Evolutionary conservation across 2,329 filamentous ascomycete species (phyloP).

Genomic region (Claviceps quebecensis): DNA sequence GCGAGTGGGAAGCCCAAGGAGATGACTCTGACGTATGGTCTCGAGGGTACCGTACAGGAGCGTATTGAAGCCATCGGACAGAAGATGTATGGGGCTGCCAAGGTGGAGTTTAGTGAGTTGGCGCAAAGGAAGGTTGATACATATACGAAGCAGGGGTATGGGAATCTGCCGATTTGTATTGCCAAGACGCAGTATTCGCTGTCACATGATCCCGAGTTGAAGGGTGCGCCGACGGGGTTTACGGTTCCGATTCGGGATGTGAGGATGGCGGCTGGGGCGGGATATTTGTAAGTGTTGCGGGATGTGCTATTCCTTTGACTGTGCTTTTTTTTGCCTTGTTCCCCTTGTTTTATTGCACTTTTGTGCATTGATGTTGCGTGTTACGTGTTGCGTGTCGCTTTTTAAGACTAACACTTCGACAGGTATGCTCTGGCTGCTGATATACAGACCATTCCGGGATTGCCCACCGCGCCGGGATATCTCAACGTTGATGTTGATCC

Average conservation of each 20-base stretch:
- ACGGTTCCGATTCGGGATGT: conserved; percentile 91
- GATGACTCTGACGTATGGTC: conserved; percentile 74
- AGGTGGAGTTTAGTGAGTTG: conserved; percentile 84
- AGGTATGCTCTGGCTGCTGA: conserved; percentile 89
- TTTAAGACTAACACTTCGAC: conserved; percentile 18
- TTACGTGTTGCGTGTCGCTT: no score
- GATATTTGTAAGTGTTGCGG: conserved; percentile 57
- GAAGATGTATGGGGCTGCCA: conserved; percentile 85
- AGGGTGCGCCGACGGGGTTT: conserved; percentile 90
- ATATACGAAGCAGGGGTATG: conserved; percentile 84
- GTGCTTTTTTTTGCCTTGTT: not conserved
- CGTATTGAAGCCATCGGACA: conserved; percentile 83
- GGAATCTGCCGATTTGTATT: conserved; percentile 86
- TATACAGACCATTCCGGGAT: conserved; percentile 93
- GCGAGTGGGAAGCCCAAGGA: conserved; percentile 74
- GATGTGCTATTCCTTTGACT: not conserved
- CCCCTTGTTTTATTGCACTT: no score
- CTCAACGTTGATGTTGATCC: conserved; percentile 78
- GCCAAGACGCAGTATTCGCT: conserved; percentile 98
- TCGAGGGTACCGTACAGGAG: conserved; percentile 68
- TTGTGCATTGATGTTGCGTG: no score
- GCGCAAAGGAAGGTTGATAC: conserved; percentile 94
- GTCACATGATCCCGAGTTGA: conserved; percentile 81
- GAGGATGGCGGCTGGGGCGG: conserved; percentile 82
- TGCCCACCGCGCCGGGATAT: conserved; percentile 91